Evolutionary conservation across 495 filamentous ascomycete genomes (phyloP), one percentile per base, ranked within the genome.

Genomic region (Umbilicaria muhlenbergii): DNA sequence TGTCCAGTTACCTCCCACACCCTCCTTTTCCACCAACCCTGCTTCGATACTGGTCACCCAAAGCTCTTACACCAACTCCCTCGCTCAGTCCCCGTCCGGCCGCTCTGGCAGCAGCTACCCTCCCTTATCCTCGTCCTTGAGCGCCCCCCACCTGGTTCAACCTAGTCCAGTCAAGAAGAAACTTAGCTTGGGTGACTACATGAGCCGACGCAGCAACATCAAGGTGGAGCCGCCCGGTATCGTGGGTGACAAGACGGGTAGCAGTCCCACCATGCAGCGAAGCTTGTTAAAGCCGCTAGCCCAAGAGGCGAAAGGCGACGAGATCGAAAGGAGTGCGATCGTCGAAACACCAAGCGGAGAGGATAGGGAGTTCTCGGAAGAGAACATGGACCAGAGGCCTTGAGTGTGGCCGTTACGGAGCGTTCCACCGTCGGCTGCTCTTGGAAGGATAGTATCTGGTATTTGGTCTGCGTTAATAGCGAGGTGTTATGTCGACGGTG

Each of bases 161-260:
- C 66, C 77, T 15, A 78, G 72, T 42, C 74, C 76, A 0, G 63
- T 66, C 31, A 74, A 75, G 63, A 82, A 81, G 56, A 75, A 77
- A 49, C 60, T 81, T 45, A 81, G 75, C 51, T 57, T 82, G n/a
- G 77, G 76, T 43, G 78, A 80, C 48, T 82, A 81, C 51, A 63
- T 74, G 17, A 77, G 62, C 41, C 62, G 68, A 45, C 60, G 60
- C 41, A 70, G 62, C 6, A 65, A 64, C 5, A 21, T 11, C 15
- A 45, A 45, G 21, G 36, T 46, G 18, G 47, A 59, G 42, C 44
- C 57, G 13, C 46, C 43, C 16, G 45, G 51, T 1, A 42, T 39
- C n/a, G 32, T 42, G 15, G 51, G 51, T 34, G 52, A 50, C 35
- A 34, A 28, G 24, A 21, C 38, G 14, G 37, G 36, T 35, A 44